A percentile compares a stretch with the other conserved stretches of the same genome.
Conservation (phyloP, 495 filamentous ascomycete genomes). For the Lichenothelia convexa region DNA sequence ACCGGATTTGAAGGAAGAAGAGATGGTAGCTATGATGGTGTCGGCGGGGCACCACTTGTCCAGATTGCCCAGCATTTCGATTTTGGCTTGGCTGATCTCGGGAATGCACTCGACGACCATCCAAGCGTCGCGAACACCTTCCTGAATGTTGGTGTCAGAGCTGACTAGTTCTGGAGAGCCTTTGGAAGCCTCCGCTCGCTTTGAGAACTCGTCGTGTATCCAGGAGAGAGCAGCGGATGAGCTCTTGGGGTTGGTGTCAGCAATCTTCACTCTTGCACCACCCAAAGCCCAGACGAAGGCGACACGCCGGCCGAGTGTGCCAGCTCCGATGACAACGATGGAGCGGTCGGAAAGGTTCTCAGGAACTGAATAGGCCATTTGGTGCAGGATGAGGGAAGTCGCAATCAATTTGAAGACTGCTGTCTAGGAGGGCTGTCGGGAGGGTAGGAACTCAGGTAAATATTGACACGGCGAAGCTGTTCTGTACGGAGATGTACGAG, state of each 20-base stretch:
- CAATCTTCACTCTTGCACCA: slow-evolving; percentile 25
- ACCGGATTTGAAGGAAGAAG: slow-evolving; percentile 27
- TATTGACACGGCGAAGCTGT: too few relatives aligned
- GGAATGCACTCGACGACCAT: slow-evolving; percentile 38
- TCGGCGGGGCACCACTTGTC: slow-evolving; percentile 24
- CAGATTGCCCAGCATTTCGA: slow-evolving; percentile 28
- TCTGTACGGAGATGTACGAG: too few relatives aligned
- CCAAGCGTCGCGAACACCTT: slow-evolving; percentile 27
- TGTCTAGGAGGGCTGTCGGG: too few relatives aligned
- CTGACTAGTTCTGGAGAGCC: slow-evolving; percentile 17
- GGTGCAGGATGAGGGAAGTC: too few relatives aligned
- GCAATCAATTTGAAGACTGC: too few relatives aligned
- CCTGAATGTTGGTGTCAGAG: slow-evolving; percentile 15
- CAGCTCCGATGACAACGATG: slow-evolving; percentile 28
- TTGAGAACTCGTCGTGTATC: slow-evolving; percentile 19
- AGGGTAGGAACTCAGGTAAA: too few relatives aligned
- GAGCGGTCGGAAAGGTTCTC: too few relatives aligned
- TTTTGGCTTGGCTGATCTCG: slow-evolving; percentile 33
- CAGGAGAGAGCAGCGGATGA: slow-evolving; percentile 20
- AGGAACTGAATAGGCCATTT: too few relatives aligned
- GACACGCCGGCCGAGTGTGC: slow-evolving; percentile 29
- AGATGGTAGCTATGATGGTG: slow-evolving; percentile 36
- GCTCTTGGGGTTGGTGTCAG: slow-evolving; percentile 24
- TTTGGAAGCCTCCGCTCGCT: slow-evolving; percentile 15
- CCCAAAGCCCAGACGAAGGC: slow-evolving; percentile 25